Evolutionary conservation across 768 basidiomycete species (phyloP), one percentile per base, ranked within the genome.

Genomic region (Trametes meyenii): DNA sequence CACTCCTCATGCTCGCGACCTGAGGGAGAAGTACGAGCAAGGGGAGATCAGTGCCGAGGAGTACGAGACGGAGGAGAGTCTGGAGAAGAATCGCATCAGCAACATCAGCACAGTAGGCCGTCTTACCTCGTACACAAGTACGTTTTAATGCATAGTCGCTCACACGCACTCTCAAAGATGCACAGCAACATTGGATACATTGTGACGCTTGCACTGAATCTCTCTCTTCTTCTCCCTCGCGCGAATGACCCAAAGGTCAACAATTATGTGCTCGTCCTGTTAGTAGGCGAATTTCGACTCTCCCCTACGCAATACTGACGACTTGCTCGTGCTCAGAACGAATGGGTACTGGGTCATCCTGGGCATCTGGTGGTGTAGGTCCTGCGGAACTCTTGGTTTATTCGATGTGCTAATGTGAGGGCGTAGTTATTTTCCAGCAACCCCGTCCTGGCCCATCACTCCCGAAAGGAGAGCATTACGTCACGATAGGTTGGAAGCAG

Each of bases 291-390:
- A 85, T 75, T 17, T 38, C 2, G 5, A 33, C 21, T 4, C 13
- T 12, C 29, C 43, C 14, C 7, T 0, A 7, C 13, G 11, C 10
- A 13, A 23, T 49, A 3, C 14, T 26, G 52, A 33, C 43, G 50
- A 38, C 39, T 61, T 17, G 51, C n/a, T 21, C 2, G 43, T 4
- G n/a, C 26, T 21, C 4, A 90, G 89, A 23, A 86, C 84, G 14
- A 92, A 87, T 59, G 79, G 77, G 0, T 91, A 92, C 64, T 88
- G 89, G 91, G 88, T 95, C 12, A 48, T 94, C 0, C 78, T 81
- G 10, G 92, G 92, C 8, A 85, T 93, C 50, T 94, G 93, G 86
- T 96, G 93, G 93, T 92, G 90, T 92, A 74, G 50, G 88, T 74
- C 40, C 50, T 21, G 12, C 38, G 8, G 8, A 2, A 17, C 38